A percentile compares a stretch with the other conserved stretches of the same genome.
Evolutionary conservation across 192 early-diverging fungal species (phyloP).

Genomic region (Coemansia sp.): DNA sequence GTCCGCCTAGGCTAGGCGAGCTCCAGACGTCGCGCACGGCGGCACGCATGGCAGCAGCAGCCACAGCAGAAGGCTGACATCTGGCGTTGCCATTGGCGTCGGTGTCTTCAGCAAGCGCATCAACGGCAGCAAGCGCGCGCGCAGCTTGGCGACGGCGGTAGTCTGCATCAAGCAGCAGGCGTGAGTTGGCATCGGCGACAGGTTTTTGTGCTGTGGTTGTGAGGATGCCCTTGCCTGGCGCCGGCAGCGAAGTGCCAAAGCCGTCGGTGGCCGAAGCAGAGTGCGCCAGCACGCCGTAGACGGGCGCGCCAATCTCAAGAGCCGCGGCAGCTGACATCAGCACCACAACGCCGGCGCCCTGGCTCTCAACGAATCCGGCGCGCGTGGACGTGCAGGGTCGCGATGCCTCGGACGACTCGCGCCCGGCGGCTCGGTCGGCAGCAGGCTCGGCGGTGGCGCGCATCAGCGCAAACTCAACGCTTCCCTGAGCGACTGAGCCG

Average conservation of each 20-base stretch:
- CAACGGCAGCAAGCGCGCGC: slow-evolving; percentile 12
- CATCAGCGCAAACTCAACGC: slow-evolving; percentile 98
- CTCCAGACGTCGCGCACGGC: slow-evolving; percentile 77
- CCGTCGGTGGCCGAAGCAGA: slow-evolving; percentile 93
- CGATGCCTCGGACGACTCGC: slow-evolving; percentile 86
- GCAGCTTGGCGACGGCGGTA: slow-evolving; percentile 81
- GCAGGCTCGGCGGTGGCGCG: slow-evolving; percentile 88
- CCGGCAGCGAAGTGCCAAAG: slow-evolving; percentile 89
- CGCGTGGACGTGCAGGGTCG: slow-evolving; percentile 85
- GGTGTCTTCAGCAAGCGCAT: slow-evolving; percentile 8
- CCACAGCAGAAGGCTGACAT: slow-evolving; percentile 50
- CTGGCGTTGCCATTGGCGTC: background rate
- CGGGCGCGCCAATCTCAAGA: slow-evolving; percentile 87
- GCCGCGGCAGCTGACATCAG: slow-evolving; percentile 87
- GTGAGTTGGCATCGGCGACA: slow-evolving; percentile 50
- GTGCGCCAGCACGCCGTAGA: slow-evolving; percentile 85
- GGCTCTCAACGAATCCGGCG: slow-evolving; percentile 93
- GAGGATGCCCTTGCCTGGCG: slow-evolving; percentile 91
- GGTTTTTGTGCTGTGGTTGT: slow-evolving; percentile 76
- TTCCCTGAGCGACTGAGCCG: slow-evolving; percentile 90
- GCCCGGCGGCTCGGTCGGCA: slow-evolving; percentile 79
- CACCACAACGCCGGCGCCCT: slow-evolving; percentile 88
- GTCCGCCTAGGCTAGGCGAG: slow-evolving; percentile 73
- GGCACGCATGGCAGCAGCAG: slow-evolving; percentile 59
- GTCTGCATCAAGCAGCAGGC: slow-evolving; percentile 67